phyloP scores from a whole-genome alignment of 2,329 filamentous ascomycete genomes.

The Dryadomyces quercivorus region DNA sequence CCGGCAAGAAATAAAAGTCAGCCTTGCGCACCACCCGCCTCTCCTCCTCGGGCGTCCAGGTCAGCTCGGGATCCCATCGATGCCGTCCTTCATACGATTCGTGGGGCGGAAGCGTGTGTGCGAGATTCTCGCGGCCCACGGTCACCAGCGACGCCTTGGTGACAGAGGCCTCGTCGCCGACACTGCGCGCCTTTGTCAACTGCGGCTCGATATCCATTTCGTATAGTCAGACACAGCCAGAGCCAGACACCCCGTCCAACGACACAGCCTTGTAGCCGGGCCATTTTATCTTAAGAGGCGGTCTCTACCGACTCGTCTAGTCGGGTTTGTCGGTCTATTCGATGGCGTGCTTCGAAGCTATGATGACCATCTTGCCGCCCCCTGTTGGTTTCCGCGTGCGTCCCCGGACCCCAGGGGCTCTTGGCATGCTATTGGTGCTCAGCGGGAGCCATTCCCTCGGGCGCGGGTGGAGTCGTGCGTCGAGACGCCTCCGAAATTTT shows the following conservation, averaged over 20 bases:
- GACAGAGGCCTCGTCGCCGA: constrained; percentile 18
- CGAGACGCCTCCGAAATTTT: constrained; percentile 37
- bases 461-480: not conserved
- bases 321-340: not conserved
- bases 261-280: not conserved
- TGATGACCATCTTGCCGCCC: not conserved
- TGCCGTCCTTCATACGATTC: constrained; percentile 27
- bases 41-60: constrained; percentile 47
- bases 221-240: too few species aligned
- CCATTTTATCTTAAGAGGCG: too few species aligned
- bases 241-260: not conserved
- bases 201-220: not conserved
- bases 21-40: constrained; percentile 40
- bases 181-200: not conserved
- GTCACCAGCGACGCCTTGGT: not conserved
- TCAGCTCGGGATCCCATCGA: constrained; percentile 25
- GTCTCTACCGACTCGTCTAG: too few species aligned
- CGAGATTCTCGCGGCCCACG: constrained; percentile 27
- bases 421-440: not conserved
- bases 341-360: not conserved
- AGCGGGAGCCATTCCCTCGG: not conserved
- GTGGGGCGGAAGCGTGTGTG: constrained; percentile 18
- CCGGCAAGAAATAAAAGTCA: constrained; percentile 27
- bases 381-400: not conserved
- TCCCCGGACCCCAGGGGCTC: not conserved